Evolutionary conservation across 2,329 filamentous ascomycete species (phyloP).

Genomic region (Botrytis tulipae): DNA sequence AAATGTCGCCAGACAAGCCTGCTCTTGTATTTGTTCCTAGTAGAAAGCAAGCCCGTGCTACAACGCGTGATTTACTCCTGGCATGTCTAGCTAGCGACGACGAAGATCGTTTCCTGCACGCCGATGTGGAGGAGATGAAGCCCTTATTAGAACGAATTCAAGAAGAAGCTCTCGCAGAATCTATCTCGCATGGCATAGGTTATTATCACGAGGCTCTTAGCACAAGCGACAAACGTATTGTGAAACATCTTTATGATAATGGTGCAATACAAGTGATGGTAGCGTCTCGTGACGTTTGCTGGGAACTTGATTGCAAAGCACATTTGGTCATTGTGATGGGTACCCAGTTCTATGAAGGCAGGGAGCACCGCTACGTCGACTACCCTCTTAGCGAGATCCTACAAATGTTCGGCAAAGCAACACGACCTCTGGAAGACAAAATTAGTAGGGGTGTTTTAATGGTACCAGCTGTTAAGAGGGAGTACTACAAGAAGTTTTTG

Average conservation of each 20-base stretch:
- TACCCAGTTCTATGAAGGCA: slow-evolving; percentile 94
- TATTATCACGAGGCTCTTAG: slow-evolving; percentile 96
- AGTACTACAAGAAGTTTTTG: slow-evolving; percentile 98
- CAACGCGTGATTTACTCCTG: slow-evolving; percentile 82
- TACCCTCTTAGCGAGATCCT: slow-evolving; percentile 91
- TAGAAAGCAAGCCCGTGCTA: slow-evolving; percentile 87
- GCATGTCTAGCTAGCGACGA: slow-evolving; percentile 85
- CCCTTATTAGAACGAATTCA: slow-evolving; percentile 81
- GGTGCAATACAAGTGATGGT: slow-evolving; percentile 71
- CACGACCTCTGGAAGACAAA: slow-evolving; percentile 74
- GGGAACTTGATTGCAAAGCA: slow-evolving; percentile 85
- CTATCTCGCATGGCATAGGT: slow-evolving; percentile 87
- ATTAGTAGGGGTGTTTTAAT: slow-evolving; percentile 90
- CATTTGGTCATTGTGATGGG: slow-evolving; percentile 96
- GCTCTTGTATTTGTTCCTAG: slow-evolving; percentile 89
- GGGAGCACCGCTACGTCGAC: slow-evolving; percentile 95
- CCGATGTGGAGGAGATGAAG: slow-evolving; percentile 75
- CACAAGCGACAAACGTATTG: slow-evolving; percentile 86
- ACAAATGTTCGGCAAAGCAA: slow-evolving; percentile 96
- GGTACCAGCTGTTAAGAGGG: slow-evolving; percentile 89
- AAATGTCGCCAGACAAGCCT: slow-evolving; percentile 85
- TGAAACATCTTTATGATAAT: slow-evolving; percentile 81
- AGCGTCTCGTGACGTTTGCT: slow-evolving; percentile 85
- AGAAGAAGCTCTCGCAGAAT: slow-evolving; percentile 83
- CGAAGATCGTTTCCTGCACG: slow-evolving; percentile 89